Conservation (phyloP, 768 basidiomycete genomes). For the Pulveroboletus sp. region DNA sequence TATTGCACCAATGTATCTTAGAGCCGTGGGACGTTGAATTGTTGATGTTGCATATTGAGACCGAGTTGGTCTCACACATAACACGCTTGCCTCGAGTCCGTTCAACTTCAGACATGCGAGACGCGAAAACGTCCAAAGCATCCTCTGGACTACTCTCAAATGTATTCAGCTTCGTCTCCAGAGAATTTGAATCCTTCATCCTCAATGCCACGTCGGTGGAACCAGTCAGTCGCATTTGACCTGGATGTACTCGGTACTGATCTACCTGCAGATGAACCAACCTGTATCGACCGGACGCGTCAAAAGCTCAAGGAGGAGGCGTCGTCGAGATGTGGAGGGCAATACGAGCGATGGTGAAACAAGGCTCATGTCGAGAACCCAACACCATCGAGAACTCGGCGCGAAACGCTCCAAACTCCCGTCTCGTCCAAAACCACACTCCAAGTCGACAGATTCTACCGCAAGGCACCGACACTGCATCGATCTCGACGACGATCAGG, state of each 20-base stretch:
- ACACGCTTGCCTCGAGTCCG: neutral
- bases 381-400: constrained; percentile 8
- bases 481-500: constrained; percentile 15
- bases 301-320: constrained; percentile 8
- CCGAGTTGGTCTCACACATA: constrained; percentile 17
- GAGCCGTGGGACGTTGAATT: constrained; percentile 2
- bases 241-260: constrained; percentile 3
- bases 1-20: constrained; percentile 11
- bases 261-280: constrained; percentile 16
- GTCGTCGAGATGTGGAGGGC: constrained; percentile 6
- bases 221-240: constrained; percentile 13
- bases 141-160: constrained; percentile 52
- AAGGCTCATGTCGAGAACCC: constrained; percentile 4
- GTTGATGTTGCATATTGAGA: constrained; percentile 13
- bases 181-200: constrained; percentile 71
- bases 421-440: constrained; percentile 15
- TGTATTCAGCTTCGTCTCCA: constrained; percentile 66
- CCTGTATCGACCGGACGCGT: constrained; percentile 8
- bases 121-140: neutral
- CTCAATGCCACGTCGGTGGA: constrained; percentile 51
- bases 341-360: constrained; percentile 14
- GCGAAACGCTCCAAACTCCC: constrained; percentile 5
- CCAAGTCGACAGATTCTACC: constrained; percentile 18
- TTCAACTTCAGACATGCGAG: neutral
- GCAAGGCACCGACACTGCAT: neutral